Base-by-base conservation (phyloP, 179 eudicot genomes). In the Beta lomatogona region DNA sequence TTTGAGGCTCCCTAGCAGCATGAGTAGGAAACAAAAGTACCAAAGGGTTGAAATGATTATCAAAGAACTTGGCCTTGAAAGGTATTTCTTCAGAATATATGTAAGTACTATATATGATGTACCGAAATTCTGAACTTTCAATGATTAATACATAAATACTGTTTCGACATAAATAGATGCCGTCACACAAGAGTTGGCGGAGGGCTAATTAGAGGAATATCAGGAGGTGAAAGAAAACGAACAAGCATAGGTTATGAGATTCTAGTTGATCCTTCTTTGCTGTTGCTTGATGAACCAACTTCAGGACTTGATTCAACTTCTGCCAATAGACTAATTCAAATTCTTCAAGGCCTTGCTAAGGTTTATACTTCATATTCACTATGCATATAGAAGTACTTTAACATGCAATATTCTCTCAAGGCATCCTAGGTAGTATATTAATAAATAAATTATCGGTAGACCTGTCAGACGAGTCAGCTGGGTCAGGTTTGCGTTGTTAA, bases 271-370 rank as follows among this genome's bases (percentile, higher is more conserved):
- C 98, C 99, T 77, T 97, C 99, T 14, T 76, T 97, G n/a, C 58
- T 97, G 41, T 87, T 97, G 88, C 97, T 97, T 1, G 98, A 97
- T 72, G 98, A 97, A 85, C 99, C 99, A 22, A 97, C 99, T 82
- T 97, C 99, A n/a, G 99, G 99, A 41, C 95, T 97, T 71, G 99
- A 97, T 85, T 97, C 99, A n/a, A 93, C 97, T 52, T 91, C 97
- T 41, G 99, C 99, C 65, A 94, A 93, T 80, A 88, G 87, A 82
- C 92, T 97, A 22, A 87, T 97, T 71, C 97, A 83, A 48, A 92
- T 94, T 75, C 98, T 97, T 84, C 94, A 88, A 81, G 94, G 92
- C 54, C 86, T 94, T 77, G 95, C 99, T 67, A 88, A 94, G 97
- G 99, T 96, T 73, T 57, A 53, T 22, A 36, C 63, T 73, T 77